Conservation (phyloP, 805 yeast species). For the Kluyveromyces lactis region DNA sequence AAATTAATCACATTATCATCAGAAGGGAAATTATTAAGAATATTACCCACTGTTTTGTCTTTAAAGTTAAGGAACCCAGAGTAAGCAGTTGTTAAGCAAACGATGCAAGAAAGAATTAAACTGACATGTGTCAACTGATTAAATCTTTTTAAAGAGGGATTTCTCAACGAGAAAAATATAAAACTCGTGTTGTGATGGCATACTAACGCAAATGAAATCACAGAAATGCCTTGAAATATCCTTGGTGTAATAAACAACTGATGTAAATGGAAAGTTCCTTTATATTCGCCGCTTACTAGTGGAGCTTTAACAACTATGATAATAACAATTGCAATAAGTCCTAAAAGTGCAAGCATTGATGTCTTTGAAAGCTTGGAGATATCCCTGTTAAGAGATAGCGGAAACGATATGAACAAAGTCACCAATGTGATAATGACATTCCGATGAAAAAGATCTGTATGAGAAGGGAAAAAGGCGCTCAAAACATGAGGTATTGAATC, state of each 20-base stretch:
- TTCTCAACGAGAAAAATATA: conserved; percentile 73
- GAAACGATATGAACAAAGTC: conserved; percentile 69
- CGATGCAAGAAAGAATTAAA: conserved; percentile 70
- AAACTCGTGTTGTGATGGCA: conserved; percentile 93
- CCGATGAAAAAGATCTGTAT: conserved; percentile 42
- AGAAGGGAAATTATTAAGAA: conserved; percentile 77
- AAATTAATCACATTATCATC: conserved; percentile 69
- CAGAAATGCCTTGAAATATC: conserved; percentile 85
- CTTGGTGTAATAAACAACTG: conserved; percentile 51
- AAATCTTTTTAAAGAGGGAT: conserved; percentile 70
- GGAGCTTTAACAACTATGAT: conserved; percentile 75
- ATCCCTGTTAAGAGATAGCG: conserved; percentile 70
- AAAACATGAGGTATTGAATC: conserved; percentile 91
- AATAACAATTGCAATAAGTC: conserved; percentile 72
- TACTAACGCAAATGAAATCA: conserved; percentile 88
- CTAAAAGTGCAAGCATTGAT: conserved; percentile 73
- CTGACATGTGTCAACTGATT: conserved; percentile 74
- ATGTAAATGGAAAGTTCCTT: conserved; percentile 38
- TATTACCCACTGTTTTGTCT: conserved; percentile 73
- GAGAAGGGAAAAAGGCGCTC: conserved; percentile 49
- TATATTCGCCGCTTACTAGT: conserved; percentile 36
- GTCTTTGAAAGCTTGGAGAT: conserved; percentile 83
- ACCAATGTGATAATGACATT: conserved; percentile 63
- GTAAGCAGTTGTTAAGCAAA: conserved; percentile 69
- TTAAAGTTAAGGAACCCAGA: conserved; percentile 73